Evolutionary conservation across 208 protist species (phyloP).

Genomic region (Crithidia thermophila): DNA sequence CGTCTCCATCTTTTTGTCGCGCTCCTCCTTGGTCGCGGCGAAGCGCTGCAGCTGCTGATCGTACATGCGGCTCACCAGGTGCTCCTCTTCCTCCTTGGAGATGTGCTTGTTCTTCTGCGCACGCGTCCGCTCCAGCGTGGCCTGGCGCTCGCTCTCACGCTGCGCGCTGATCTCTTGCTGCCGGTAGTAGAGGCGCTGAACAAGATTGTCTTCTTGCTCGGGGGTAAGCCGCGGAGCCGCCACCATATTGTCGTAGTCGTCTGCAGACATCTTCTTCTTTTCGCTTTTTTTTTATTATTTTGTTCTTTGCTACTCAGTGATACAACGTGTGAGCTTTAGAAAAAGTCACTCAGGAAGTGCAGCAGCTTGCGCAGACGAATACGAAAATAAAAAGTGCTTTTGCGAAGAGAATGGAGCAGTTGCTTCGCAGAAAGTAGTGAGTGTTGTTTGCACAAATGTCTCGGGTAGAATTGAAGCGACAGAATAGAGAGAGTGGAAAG

Average conservation of each 20-base stretch:
- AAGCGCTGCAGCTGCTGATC: constrained; percentile 83
- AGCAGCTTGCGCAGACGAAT: too few species aligned
- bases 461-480: too few species aligned
- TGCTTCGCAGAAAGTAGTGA: too few species aligned
- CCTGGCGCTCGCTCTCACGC: constrained; percentile 63
- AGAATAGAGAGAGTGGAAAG: too few species aligned
- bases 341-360: too few species aligned
- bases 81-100: constrained; percentile 51
- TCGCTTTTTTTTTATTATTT: too few species aligned
- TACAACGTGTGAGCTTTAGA: too few species aligned
- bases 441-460: too few species aligned
- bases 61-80: constrained; percentile 75
- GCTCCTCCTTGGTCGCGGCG: constrained; percentile 52
- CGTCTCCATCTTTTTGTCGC: constrained; percentile 54
- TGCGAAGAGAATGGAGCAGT: too few species aligned
- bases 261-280: constrained; percentile 9
- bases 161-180: constrained; percentile 72
- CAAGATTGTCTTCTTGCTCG: constrained; percentile 64
- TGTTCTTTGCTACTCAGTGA: too few species aligned
- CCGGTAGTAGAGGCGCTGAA: constrained; percentile 80
- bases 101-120: constrained; percentile 43
- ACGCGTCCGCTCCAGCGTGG: constrained; percentile 42
- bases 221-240: constrained; percentile 38
- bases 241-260: constrained; percentile 28
- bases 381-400: too few species aligned